phyloP scores from a whole-genome alignment of 2,329 filamentous ascomycete genomes.

The Arachnopeziza araneosa region DNA sequence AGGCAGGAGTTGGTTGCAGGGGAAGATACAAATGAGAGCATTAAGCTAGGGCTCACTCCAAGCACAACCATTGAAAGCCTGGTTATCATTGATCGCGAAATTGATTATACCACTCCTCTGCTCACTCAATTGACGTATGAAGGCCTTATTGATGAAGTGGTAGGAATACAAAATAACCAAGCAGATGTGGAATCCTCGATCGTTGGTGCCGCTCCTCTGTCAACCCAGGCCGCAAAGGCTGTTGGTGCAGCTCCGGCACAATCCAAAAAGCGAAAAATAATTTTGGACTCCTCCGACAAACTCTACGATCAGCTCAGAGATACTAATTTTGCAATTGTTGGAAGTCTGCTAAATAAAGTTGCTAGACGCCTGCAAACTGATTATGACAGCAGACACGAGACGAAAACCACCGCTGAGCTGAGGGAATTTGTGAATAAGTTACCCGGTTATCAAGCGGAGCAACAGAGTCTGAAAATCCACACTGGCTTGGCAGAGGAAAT shows the following conservation, averaged over 20 bases:
- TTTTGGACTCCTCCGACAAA: constrained; percentile 82
- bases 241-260: constrained; percentile 51
- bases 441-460: constrained; percentile 86
- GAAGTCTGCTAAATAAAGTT: constrained; percentile 81
- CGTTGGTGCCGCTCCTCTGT: constrained; percentile 64
- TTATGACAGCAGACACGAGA: constrained; percentile 80
- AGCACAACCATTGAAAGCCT: constrained; percentile 85
- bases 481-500: constrained; percentile 92
- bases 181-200: constrained; percentile 88
- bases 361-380: constrained; percentile 81
- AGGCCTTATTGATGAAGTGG: constrained; percentile 88
- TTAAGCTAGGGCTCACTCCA: constrained; percentile 66
- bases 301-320: constrained; percentile 84
- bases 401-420: constrained; percentile 84
- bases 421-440: constrained; percentile 94
- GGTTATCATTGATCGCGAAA: constrained; percentile 91
- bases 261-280: constrained; percentile 79
- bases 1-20: constrained; percentile 80
- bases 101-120: constrained; percentile 86
- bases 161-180: constrained; percentile 87
- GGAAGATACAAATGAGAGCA: constrained; percentile 61
- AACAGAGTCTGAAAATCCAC: constrained; percentile 86
- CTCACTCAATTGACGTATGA: constrained; percentile 97
- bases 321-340: constrained; percentile 92
- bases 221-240: constrained; percentile 49